Evolutionary conservation across 1,284 basidiomycete species (phyloP).

Genomic region (Cystobasidium slooffiae): DNA sequence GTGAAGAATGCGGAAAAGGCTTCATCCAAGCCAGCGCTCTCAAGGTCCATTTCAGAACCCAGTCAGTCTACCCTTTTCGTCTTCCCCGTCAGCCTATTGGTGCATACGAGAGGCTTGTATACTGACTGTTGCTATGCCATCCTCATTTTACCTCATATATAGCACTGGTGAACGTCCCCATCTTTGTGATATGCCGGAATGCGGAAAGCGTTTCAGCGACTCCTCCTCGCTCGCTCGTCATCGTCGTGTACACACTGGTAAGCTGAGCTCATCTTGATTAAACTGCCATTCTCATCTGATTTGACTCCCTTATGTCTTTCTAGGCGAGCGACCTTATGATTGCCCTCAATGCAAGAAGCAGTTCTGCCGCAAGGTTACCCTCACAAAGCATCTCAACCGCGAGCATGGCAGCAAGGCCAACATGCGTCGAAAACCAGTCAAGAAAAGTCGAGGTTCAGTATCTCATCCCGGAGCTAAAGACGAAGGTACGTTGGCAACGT

Average conservation of each 20-base stretch:
- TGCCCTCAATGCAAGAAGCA: slow-evolving; percentile 43
- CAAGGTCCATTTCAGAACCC: slow-evolving; percentile 57
- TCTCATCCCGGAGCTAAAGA: not conserved
- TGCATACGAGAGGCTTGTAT: not conserved
- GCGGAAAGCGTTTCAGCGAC: slow-evolving; percentile 63
- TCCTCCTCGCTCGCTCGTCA: slow-evolving; percentile 65
- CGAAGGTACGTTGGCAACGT: not conserved
- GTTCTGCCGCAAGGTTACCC: slow-evolving; percentile 59
- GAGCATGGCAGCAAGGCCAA: slow-evolving; percentile 49
- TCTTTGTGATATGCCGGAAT: slow-evolving; percentile 59
- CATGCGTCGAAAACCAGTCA: not conserved
- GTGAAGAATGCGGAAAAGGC: slow-evolving; percentile 52
- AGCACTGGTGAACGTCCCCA: slow-evolving; percentile 65
- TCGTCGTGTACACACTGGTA: slow-evolving; percentile 60
- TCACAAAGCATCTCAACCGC: slow-evolving; percentile 59
- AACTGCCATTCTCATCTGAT: not conserved
- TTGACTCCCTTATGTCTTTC: not conserved
- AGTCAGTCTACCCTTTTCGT: slow-evolving; percentile 54
- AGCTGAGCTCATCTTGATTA: not conserved
- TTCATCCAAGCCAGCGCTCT: slow-evolving; percentile 53
- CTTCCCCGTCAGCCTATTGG: not conserved
- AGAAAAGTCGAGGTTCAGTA: not conserved
- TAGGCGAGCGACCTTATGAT: slow-evolving; percentile 42
- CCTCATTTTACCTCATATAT: not conserved
- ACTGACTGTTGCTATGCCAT: not conserved